A percentile compares a stretch with the other conserved stretches of the same genome.
These are phyloP conservation scores for Beverwykella pulmonaria DNA, from an alignment of 495 filamentous ascomycete genomes.

Conservation along the genomic window DNA sequence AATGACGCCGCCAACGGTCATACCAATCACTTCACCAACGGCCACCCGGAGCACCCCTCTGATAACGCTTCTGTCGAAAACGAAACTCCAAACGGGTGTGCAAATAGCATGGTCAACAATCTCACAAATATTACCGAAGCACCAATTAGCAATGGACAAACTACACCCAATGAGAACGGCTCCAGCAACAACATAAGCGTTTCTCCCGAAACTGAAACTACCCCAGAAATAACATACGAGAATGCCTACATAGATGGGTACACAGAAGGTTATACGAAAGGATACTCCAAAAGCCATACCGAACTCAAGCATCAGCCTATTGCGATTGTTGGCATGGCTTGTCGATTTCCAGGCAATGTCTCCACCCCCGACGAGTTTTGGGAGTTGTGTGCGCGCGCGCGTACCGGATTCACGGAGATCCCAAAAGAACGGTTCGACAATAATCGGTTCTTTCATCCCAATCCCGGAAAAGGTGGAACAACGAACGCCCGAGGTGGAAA, in stretches of 20 bases:
- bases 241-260: constrained; percentile 20
- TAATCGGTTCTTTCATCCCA: constrained; percentile 19
- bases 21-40: not conserved
- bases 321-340: constrained; percentile 65
- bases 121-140: not conserved
- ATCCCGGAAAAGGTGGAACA: constrained; percentile 8
- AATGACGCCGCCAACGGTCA: not conserved
- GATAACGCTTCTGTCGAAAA: not conserved
- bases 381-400: constrained; percentile 51
- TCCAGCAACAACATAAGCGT: not conserved
- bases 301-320: constrained; percentile 52
- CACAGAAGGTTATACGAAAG: constrained; percentile 48
- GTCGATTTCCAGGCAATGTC: constrained; percentile 61
- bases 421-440: constrained; percentile 5
- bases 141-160: not conserved
- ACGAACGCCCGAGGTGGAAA: constrained; percentile 10
- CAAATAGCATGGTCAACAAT: not conserved
- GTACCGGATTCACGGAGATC: constrained; percentile 12
- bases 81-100: not conserved
- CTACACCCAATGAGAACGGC: not conserved
- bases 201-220: not conserved
- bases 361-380: constrained; percentile 59
- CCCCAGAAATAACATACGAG: not conserved
- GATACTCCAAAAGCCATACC: constrained; percentile 46
- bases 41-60: not conserved